Base-by-base conservation (phyloP, 2,329 filamentous ascomycete species). In the Ceratocystis harringtonii region DNA sequence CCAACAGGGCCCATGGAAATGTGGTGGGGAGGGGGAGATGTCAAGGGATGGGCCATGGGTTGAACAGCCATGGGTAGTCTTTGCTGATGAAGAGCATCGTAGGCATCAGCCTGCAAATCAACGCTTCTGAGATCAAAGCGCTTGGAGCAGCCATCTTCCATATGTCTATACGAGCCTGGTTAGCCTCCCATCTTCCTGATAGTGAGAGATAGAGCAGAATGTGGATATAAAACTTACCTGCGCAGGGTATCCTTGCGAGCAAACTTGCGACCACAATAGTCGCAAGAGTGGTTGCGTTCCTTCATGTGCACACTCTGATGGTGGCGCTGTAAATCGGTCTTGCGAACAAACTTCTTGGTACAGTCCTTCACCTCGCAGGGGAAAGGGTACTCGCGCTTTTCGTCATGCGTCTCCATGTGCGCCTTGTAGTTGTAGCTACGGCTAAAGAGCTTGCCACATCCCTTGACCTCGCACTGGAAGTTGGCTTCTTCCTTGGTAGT, bases 381-480 rank as follows among this genome's bases (percentile, higher is more conserved):
- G 71, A 90, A 87, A 0, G 86, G 84, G 70, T 88, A 89, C 70
- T 84, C 83, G 66, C 87, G 81, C 67, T 83, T 81, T 15, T 89
- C 84, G 71, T 94, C 85, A 72, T 96, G 91, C 0, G 86, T 92
- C 71, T 92, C 87, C 80, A 92, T 81, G 73, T 95, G 91, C 36
- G 90, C 88, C 71, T 89, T 91, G 76, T 86, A 90, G 75, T 95
- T 95, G 77, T 92, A 95, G 71, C 84, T 87, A 68, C 91, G 80
- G 69, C 89, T 89, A 73, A 95, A 95, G 17, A 87, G 81, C 73
- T 87, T 89, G 5, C 86, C 85, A 72, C 91, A 96, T 1, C 85
- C 79, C 67, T 84, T 80, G 44, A 84, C 78, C 65, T 80, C 78
- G 72, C 91, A 95, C 68, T 82, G 79, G 74, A 84, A 87, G 70